Evolutionary conservation across 2,329 filamentous ascomycete species (phyloP), one percentile per base, ranked within the genome.

Genomic region (Lasiodiplodia sp.): DNA sequence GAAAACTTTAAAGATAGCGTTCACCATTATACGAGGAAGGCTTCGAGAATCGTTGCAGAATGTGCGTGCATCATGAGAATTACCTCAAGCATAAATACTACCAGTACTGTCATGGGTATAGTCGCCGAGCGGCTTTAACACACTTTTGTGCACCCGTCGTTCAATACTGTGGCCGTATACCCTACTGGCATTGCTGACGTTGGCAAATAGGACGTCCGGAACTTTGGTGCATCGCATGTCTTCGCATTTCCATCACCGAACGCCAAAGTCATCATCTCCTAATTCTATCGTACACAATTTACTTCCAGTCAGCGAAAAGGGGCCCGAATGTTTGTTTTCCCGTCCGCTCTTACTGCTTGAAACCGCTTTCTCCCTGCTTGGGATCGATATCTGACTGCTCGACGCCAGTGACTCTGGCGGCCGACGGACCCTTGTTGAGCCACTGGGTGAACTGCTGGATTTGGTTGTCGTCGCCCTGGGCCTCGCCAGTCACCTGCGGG

Each of bases 401-500:
- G 8, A 97, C 82, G 73, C 90, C 90, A 47, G 89, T 88, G 0
- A 98, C 95, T 28, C 87, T 87, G 1, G 94, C 90, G 67, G 88
- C 84, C 1, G 85, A 82, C 0, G 94, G 94, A 0, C 95, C 95
- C 65, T 88, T 86, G 74, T 93, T 87, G 57, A 97, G 82, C 71
- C 93, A 89, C 72, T 91, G 88, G 44, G 97, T 81, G 72, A 97
- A 91, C 67, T 88, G 87, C 65, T 88, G 80, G 31, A 98, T 78
- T 2, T 86, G 80, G 0, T 88, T 85, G 1, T 89, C 85, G 2
- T 87, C 84, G 37, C 93, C 94, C 78, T 98, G 95, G 5, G 91
- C 94, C 81, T 97, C 94, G 31, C 95, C 95, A 76, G 93, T 89
- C 57, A 98, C 94, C 93, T 97, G 72, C 4, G n/a, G 28, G 52